These are phyloP conservation scores for Penicillium sp. DNA, from an alignment of 2,329 filamentous ascomycete species.

Conservation along the genomic window DNA sequence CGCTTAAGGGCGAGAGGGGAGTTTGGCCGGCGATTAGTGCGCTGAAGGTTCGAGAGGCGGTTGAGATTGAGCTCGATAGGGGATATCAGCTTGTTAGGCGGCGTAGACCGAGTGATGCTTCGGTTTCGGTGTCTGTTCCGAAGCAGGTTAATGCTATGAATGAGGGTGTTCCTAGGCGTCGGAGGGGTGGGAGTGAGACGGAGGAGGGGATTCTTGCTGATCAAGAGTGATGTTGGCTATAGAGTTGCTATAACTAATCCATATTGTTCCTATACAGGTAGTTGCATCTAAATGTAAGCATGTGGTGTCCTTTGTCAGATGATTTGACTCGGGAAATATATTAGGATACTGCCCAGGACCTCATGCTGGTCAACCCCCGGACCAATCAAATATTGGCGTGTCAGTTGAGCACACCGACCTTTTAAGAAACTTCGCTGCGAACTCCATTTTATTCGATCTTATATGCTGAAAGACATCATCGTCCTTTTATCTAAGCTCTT, in stretches of 20 bases:
- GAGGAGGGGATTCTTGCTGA: conserved; percentile 16
- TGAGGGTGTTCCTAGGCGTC: conserved; percentile 29
- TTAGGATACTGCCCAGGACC: no score
- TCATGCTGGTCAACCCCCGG: not conserved
- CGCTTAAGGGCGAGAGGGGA: conserved; percentile 75
- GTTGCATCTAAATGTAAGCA: not conserved
- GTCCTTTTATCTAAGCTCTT: not conserved
- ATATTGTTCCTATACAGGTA: no score
- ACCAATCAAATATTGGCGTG: not conserved
- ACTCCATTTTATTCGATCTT: not conserved
- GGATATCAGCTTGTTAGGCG: conserved; percentile 76
- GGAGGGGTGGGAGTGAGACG: conserved; percentile 25
- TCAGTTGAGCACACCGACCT: not conserved
- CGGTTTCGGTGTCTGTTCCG: conserved; percentile 14
- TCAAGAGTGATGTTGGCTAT: conserved; percentile 10
- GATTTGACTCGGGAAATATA: not conserved
- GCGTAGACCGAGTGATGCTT: conserved; percentile 33
- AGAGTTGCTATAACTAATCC: not conserved
- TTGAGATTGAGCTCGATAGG: conserved; percentile 84
- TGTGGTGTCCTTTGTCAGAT: not conserved
- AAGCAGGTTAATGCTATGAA: conserved; percentile 26
- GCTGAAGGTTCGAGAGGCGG: conserved; percentile 74
- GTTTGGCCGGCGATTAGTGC: conserved; percentile 89
- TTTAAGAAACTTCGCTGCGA: not conserved
- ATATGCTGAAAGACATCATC: not conserved